Base-by-base conservation (phyloP, 306 rosid genomes). In the Abrus pulchellus region DNA sequence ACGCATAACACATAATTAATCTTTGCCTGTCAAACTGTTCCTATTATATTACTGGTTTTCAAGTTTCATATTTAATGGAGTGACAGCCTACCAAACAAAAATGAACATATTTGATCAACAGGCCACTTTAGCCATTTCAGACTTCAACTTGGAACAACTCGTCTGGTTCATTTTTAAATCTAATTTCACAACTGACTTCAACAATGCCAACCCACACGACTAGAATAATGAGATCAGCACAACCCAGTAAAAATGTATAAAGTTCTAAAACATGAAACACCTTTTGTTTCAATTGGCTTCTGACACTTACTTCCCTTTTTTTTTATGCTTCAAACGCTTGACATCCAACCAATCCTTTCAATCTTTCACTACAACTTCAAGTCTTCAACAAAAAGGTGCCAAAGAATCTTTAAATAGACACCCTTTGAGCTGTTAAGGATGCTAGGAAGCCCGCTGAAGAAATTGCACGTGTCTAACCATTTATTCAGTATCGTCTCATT, bases 21-120 rank as follows among this genome's bases (percentile, higher is more conserved):
- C 47, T 72, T 43, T 53, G 76, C 62, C 73, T 57, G 40, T 74
- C 27, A 77, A 14, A 87, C 36, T 72, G 80, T 61, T 63, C 60
- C 9, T 40, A n/a, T 44, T 59, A 7, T 3, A 74, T 41, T 60
- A 38, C 59, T 41, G 55, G 41, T 50, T 63, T 56, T 12, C 38
- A 48, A 33, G 43, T 41, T 69, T 68, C 61, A 41, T 32, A 62
- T 34, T n/a, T 27, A 47, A 60, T 40, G 47, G 52, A 48, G 62
- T n/a, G 43, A 67, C 32, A 72, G 74, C 57, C 34, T 56, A 34
- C 71, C 4, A 13, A 72, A 56, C 54, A 66, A 57, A 54, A 28
- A 1, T 30, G 36, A n/a, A 47, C 72, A 27, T 34, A 33, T 44
- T 3, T 30, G 68, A 69, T 47, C 28, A 73, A 55, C 34, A 9